Conservation (phyloP, 2,329 filamentous ascomycete genomes). For the Alternaria brassicicola region DNA sequence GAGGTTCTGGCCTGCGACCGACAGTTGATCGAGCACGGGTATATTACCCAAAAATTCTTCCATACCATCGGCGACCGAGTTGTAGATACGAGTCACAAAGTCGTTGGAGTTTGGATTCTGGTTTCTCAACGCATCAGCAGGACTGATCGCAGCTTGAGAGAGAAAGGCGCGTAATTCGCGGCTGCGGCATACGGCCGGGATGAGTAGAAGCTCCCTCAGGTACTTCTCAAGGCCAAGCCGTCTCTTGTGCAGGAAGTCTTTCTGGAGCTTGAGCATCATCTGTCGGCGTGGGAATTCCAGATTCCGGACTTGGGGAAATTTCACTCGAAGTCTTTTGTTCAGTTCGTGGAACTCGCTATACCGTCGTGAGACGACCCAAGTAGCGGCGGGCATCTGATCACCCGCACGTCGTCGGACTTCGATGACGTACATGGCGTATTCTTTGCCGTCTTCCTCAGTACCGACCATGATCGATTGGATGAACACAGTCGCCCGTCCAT, state of each 20-base stretch:
- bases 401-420: slow-evolving; percentile 90
- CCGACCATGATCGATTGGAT: slow-evolving; percentile 95
- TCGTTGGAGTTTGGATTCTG: slow-evolving; percentile 68
- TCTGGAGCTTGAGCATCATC: slow-evolving; percentile 95
- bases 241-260: slow-evolving; percentile 91
- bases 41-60: slow-evolving; percentile 97
- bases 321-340: slow-evolving; percentile 82
- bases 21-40: slow-evolving; percentile 91
- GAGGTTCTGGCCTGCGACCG: slow-evolving; percentile 88
- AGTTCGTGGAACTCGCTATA: slow-evolving; percentile 98
- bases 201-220: slow-evolving; percentile 74
- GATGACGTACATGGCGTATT: slow-evolving; percentile 91
- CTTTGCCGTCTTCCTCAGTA: slow-evolving; percentile 87
- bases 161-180: slow-evolving; percentile 90
- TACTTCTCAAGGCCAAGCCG: slow-evolving; percentile 84
- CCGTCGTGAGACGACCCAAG: slow-evolving; percentile 88
- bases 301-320: slow-evolving; percentile 85
- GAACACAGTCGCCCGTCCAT: slow-evolving; percentile 84
- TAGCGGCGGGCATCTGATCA: slow-evolving; percentile 95
- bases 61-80: slow-evolving; percentile 96
- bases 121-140: slow-evolving; percentile 64
- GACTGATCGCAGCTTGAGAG: slow-evolving; percentile 81
- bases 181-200: slow-evolving; percentile 93
- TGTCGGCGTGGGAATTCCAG: slow-evolving; percentile 91
- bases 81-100: slow-evolving; percentile 93